Evolutionary conservation across 768 basidiomycete species (phyloP), one percentile per base, ranked within the genome.

Genomic region (Lactifluus hygrophoroides): DNA sequence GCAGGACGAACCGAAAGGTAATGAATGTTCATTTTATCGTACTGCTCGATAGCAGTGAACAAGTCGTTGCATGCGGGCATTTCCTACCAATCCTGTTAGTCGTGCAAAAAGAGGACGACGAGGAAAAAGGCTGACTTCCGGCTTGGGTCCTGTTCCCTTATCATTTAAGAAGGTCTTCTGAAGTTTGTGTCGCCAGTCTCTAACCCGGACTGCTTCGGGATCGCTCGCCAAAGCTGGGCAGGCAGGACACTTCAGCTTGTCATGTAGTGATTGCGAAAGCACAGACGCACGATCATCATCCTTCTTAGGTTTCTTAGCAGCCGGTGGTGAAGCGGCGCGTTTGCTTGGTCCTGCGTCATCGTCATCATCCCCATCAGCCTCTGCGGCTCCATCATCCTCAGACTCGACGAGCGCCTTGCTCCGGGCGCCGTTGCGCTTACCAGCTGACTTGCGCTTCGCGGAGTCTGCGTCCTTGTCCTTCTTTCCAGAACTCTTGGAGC

Each of bases 101-200:
- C 25, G 13, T 8, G 27, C 38, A 42, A 21, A 28, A 59, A 43
- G 44, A 44, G 43, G 50, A 25, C 43, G 50, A n/a, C 17, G 28
- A 3, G 27, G 59, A 52, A 51, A 3, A 34, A 21, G 28, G 72
- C 77, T 53, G 64, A 90, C 88, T 63, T 84, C 83, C 10, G 80
- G 79, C 65, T 82, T 84, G 5, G 89, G 86, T 8, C 76, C 62
- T 6, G 73, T 72, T 71, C 58, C 58, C 35, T 85, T 85, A 63
- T 74, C 80, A 64, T 84, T 83, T 52, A 94, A 69, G 75, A 93
- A 88, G 0, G 83, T 88, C 70, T 92, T 88, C 73, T 97, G 94
- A 2, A 96, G 79, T 70, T 83, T 88, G 70, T 95, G 92, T 64
- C 94, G 78, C 93, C 94, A 95, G 57, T 90, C 88, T 67, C 88